Base-by-base conservation (phyloP, 225 moss, liverwort and hornwort genomes). In the Pleurozium schreberi region DNA sequence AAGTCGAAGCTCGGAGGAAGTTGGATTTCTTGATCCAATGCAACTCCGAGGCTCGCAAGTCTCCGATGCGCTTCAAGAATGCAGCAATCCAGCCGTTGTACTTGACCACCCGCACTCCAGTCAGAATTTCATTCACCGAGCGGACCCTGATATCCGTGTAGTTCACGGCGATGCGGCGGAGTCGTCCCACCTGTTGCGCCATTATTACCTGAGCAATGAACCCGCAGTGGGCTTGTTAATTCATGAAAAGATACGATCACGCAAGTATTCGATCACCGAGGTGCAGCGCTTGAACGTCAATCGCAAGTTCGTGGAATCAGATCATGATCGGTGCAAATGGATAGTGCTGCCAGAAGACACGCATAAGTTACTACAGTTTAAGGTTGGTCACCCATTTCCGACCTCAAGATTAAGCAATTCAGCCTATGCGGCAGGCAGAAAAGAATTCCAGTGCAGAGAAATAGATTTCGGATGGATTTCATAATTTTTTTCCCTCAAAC, bases 41-140 rank as follows among this genome's bases (percentile, higher is more conserved):
- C 66, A 97, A 66, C 87, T 97, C 97, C 6, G 81, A 61, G n/a
- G 86, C 87, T 87, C 97, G 88, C 38, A 94, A 84, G 60, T 88
- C 89, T 49, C 71, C 88, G 62, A 97, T 95, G 70, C 95, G 96
- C 87, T 93, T 91, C 70, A 95, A 79, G 81, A 97, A 97, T 66
- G 96, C 94, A 36, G 84, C 90, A 70, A 90, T 97, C 96, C 96
- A 97, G 26, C 97, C 97, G 77, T 97, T 97, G 84, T 93, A 96
- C 86, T 97, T 97, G 16, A 97, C 96, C 55, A 97, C 96, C 81
- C 97, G 91, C 23, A 97, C 92, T 52, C 97, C 97, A 43, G 92
- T 90, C 61, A 97, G 70, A 80, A 95, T 92, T 77, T 97, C 96
- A 45, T 88, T 93, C 45, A 96, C 67, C 14, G 90, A 88, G 63